Conservation (phyloP, 1,139 yeast species). For the Sugiyamaella grinbergsii region DNA sequence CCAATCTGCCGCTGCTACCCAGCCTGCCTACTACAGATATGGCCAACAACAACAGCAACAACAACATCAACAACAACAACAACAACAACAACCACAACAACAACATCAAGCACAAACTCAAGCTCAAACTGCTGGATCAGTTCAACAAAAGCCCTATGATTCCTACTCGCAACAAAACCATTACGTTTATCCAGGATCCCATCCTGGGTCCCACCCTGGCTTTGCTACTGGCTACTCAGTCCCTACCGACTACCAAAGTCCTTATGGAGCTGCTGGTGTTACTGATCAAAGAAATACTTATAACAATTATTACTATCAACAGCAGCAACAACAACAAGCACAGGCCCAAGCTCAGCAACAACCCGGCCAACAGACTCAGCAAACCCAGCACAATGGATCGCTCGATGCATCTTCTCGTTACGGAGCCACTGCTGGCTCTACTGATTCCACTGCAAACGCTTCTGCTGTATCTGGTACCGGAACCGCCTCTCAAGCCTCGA, state of each 20-base stretch:
- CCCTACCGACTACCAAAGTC: constrained; percentile 23
- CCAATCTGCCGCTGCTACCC: constrained; percentile 22
- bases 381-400: constrained; percentile 21
- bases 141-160: constrained; percentile 33
- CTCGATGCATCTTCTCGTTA: constrained; percentile 20
- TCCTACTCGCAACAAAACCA: constrained; percentile 32
- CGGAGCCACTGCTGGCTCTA: constrained; percentile 21
- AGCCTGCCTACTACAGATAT: constrained; percentile 25
- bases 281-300: constrained; percentile 23
- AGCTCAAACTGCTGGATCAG: constrained; percentile 23
- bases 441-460: constrained; percentile 10
- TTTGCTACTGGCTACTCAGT: constrained; percentile 26
- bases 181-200: constrained; percentile 35
- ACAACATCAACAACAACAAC: constrained; percentile 21
- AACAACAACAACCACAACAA: constrained; percentile 27
- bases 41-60: constrained; percentile 24
- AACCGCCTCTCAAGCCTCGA: constrained; percentile 20
- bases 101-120: constrained; percentile 21
- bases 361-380: constrained; percentile 21
- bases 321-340: constrained; percentile 16
- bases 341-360: constrained; percentile 21
- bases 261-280: constrained; percentile 22
- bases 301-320: constrained; percentile 27
- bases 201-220: constrained; percentile 29
- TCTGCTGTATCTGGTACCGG: constrained; percentile 20